phyloP scores from a whole-genome alignment of 176 grass and related monocot genomes.

The Hsuehochloa calcarea region DNA sequence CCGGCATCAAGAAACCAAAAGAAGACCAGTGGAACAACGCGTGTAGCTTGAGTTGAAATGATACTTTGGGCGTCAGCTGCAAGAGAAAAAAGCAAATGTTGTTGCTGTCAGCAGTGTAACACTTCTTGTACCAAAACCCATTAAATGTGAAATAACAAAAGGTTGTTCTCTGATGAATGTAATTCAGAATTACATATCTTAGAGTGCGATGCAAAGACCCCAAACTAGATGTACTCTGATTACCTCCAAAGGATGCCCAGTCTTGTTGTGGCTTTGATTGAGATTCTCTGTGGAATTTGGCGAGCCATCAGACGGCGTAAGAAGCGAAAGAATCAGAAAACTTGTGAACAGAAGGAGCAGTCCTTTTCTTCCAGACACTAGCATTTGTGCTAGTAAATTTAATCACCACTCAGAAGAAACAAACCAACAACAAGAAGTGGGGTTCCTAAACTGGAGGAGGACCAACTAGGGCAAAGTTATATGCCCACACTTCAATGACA shows the following conservation, averaged over 20 bases:
- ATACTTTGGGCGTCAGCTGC: conserved; percentile 59
- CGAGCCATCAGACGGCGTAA: conserved; percentile 28
- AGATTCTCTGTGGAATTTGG: conserved; percentile 14
- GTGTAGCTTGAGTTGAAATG: conserved; percentile 80
- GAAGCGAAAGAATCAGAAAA: conserved; percentile 36
- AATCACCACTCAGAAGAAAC: conserved; percentile 4
- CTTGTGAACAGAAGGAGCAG: conserved; percentile 20
- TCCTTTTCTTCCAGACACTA: conserved; percentile 33
- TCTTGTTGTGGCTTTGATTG: conserved; percentile 46
- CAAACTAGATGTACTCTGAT: not conserved
- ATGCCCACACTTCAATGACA: conserved; percentile 5
- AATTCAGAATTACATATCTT: not conserved
- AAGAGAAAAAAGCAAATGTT: not conserved
- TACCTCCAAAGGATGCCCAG: conserved; percentile 54
- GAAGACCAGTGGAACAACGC: conserved; percentile 90
- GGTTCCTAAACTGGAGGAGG: conserved; percentile 5
- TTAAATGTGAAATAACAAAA: not conserved
- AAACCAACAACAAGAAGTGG: conserved; percentile 2
- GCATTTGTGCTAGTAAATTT: conserved; percentile 33
- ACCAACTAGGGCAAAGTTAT: not conserved
- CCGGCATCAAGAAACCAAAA: conserved; percentile 82
- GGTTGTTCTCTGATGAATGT: not conserved
- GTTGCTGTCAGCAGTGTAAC: not conserved
- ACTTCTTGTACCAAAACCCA: not conserved
- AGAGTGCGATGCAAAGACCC: not conserved